Conservation (phyloP, 2,329 filamentous ascomycete genomes). For the Pseudocercospora macadamiae region DNA sequence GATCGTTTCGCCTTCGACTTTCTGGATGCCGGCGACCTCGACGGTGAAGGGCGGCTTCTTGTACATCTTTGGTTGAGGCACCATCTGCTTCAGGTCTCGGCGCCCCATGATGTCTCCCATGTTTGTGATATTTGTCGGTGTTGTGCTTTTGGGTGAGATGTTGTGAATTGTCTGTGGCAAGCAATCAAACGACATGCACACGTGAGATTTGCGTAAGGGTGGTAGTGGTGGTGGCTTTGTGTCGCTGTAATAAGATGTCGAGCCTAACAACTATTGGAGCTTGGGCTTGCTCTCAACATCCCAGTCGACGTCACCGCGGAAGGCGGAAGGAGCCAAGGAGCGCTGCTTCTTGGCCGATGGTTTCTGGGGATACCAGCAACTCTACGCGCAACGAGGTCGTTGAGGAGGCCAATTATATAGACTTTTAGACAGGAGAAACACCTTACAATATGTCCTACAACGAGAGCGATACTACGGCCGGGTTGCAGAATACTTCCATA, state of each 20-base stretch:
- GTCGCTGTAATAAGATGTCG: background rate
- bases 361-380: no score
- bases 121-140: slow-evolving; percentile 20
- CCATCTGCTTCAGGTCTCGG: slow-evolving; percentile 51
- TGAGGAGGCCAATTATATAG: background rate
- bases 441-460: no score
- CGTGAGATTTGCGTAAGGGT: background rate
- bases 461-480: slow-evolving; percentile 1
- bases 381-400: no score
- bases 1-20: slow-evolving; percentile 79
- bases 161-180: background rate
- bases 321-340: no score
- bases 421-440: background rate
- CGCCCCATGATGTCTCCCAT: slow-evolving; percentile 40
- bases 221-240: background rate
- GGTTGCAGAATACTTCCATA: background rate
- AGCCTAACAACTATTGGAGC: background rate
- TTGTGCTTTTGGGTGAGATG: background rate
- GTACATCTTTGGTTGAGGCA: slow-evolving; percentile 50
- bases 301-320: background rate
- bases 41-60: slow-evolving; percentile 75
- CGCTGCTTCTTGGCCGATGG: no score
- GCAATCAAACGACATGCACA: slow-evolving; percentile 28
- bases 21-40: slow-evolving; percentile 68
- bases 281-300: background rate